phyloP scores from a whole-genome alignment of 768 basidiomycete species.

The Tubosaeta brunneosetosa region DNA sequence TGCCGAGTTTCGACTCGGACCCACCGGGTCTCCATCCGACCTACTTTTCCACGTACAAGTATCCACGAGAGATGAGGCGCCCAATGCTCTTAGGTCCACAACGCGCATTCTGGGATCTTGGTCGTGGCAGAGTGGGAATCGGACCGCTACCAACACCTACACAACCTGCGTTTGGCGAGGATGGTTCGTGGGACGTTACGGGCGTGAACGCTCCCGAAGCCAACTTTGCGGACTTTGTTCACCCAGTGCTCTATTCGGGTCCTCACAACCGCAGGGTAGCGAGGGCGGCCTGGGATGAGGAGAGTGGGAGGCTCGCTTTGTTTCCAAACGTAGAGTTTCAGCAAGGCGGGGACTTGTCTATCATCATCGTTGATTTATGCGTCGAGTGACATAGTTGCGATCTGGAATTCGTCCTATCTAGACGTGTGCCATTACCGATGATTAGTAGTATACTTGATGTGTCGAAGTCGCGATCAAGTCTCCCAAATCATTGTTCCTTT shows the following conservation, averaged over 20 bases:
- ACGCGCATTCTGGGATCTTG: slow-evolving; percentile 14
- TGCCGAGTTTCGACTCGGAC: slow-evolving; percentile 8
- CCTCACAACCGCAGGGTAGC: neutral
- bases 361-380: slow-evolving; percentile 1
- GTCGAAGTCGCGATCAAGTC: too few relatives aligned
- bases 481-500: too few relatives aligned
- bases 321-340: slow-evolving; percentile 2
- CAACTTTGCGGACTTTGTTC: neutral
- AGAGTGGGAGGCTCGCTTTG: slow-evolving; percentile 10
- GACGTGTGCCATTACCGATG: neutral
- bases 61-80: slow-evolving; percentile 1
- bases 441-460: too few relatives aligned
- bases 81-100: slow-evolving; percentile 8
- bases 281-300: slow-evolving; percentile 13
- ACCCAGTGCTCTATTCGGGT: neutral
- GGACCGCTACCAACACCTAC: slow-evolving; percentile 2
- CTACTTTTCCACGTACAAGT: slow-evolving; percentile 10
- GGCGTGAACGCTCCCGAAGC: slow-evolving; percentile 1
- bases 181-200: slow-evolving; percentile 4
- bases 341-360: neutral
- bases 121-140: slow-evolving; percentile 3
- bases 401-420: neutral
- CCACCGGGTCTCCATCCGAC: slow-evolving; percentile 9
- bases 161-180: slow-evolving; percentile 2
- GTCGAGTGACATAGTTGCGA: neutral